Evolutionary conservation across 495 filamentous ascomycete genomes (phyloP).

Genomic region (Xylaria scruposa): DNA sequence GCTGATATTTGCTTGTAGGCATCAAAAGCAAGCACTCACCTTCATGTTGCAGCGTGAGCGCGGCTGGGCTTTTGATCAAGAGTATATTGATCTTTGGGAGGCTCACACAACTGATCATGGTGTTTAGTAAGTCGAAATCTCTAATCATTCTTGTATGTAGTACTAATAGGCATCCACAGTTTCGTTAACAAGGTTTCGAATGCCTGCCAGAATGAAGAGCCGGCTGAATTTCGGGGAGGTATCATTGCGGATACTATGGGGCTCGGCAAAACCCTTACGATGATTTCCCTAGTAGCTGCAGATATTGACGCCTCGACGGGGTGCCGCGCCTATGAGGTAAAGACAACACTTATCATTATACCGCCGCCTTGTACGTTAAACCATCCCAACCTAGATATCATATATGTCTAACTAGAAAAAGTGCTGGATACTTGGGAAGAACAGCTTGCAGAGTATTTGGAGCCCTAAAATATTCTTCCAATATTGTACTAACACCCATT

Average conservation of each 20-base stretch:
- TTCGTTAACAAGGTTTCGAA: not conserved
- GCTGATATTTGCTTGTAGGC: not conserved
- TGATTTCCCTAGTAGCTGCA: constrained; percentile 38
- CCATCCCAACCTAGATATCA: too few species aligned
- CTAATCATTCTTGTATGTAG: too few species aligned
- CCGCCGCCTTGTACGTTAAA: not conserved
- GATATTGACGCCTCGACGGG: not conserved
- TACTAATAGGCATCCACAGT: not conserved
- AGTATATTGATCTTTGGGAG: not conserved
- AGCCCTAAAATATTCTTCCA: too few species aligned
- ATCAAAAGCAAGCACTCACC: constrained; percentile 8
- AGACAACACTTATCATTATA: not conserved
- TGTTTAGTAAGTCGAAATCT: not conserved
- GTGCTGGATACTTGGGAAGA: constrained; percentile 4
- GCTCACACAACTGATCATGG: not conserved
- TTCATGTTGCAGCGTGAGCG: constrained; percentile 1
- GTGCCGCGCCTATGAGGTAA: not conserved
- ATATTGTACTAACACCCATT: not conserved
- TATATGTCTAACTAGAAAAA: not conserved
- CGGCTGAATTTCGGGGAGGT: not conserved
- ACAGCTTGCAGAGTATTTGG: not conserved
- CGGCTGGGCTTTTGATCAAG: not conserved
- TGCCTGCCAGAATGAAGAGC: not conserved
- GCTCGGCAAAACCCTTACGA: constrained; percentile 48
- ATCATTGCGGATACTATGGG: constrained; percentile 49